Evolutionary conservation across 371 early-diverging fungal species (phyloP).

Genomic region (Apophysomyces trapeziformis): DNA sequence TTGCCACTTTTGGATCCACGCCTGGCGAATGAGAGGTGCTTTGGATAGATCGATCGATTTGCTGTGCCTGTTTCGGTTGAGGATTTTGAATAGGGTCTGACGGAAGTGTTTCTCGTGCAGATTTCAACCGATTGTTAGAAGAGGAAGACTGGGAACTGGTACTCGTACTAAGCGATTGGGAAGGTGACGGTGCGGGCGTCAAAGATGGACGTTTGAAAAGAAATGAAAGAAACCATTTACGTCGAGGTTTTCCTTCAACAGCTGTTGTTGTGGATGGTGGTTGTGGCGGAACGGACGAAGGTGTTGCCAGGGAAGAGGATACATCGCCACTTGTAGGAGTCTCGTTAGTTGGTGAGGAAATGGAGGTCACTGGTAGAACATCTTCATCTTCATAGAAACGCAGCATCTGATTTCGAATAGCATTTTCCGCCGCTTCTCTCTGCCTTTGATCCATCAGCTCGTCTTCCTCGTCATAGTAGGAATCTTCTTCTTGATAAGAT

Average conservation of each 20-base stretch:
- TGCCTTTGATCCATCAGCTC: constrained; percentile 3
- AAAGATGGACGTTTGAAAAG: constrained; percentile 6
- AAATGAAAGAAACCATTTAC: neutral
- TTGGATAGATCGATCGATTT: constrained; percentile 1
- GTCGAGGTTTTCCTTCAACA: neutral
- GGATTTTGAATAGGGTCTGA: neutral
- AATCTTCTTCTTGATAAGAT: constrained; percentile 2
- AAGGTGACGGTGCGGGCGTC: neutral
- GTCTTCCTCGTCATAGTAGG: neutral
- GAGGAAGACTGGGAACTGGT: constrained; percentile 2
- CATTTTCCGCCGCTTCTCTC: constrained; percentile 6
- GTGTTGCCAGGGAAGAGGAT: neutral
- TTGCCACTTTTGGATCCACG: constrained; percentile 20
- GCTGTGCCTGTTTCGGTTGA: neutral
- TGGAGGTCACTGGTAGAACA: neutral
- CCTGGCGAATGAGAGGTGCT: neutral
- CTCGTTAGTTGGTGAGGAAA: neutral
- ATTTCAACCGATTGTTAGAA: neutral
- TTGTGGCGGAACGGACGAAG: neutral
- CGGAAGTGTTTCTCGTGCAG: neutral
- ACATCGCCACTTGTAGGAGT: neutral
- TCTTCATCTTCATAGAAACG: neutral
- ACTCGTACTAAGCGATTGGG: neutral
- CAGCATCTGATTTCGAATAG: neutral
- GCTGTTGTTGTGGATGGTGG: neutral